Conservation (phyloP, 2,329 filamentous ascomycete genomes). For the Thielaviopsis cerberus region DNA sequence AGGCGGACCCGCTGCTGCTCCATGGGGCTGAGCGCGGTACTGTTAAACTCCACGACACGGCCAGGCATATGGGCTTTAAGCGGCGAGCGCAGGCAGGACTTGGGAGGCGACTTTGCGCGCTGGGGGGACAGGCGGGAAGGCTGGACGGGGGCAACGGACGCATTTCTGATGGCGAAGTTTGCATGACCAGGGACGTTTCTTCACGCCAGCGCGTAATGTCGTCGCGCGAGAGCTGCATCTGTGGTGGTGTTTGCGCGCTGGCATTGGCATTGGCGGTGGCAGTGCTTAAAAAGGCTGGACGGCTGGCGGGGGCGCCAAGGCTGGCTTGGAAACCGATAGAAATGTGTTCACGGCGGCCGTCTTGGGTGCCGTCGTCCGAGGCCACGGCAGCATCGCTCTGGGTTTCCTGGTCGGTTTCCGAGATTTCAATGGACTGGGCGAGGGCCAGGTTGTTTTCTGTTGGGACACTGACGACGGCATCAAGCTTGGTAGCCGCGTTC, state of each 20-base stretch:
- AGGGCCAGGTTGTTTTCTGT: not conserved
- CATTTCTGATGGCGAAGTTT: constrained; percentile 12
- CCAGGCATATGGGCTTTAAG: constrained; percentile 39
- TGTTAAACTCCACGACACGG: constrained; percentile 38
- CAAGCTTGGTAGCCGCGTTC: not conserved
- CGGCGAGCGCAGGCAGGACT: constrained; percentile 38
- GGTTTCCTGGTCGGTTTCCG: not conserved
- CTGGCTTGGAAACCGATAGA: not conserved
- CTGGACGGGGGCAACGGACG: constrained; percentile 21
- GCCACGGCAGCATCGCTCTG: constrained; percentile 10
- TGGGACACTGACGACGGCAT: not conserved
- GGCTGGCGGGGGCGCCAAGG: not conserved
- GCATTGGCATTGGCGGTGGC: constrained; percentile 11
- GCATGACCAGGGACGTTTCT: constrained; percentile 18
- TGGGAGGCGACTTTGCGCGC: constrained; percentile 34
- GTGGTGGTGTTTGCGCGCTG: constrained; percentile 21
- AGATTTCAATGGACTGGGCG: not conserved
- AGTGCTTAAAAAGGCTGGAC: not conserved
- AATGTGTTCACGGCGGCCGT: not conserved
- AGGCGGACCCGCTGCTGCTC: constrained; percentile 19
- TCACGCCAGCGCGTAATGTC: constrained; percentile 26
- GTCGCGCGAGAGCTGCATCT: constrained; percentile 24
- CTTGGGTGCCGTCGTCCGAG: constrained; percentile 3
- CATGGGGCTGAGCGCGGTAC: constrained; percentile 28
- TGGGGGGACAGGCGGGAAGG: constrained; percentile 21